phyloP scores from a whole-genome alignment of 179 eudicot genomes.

The Beta corolliflora region DNA sequence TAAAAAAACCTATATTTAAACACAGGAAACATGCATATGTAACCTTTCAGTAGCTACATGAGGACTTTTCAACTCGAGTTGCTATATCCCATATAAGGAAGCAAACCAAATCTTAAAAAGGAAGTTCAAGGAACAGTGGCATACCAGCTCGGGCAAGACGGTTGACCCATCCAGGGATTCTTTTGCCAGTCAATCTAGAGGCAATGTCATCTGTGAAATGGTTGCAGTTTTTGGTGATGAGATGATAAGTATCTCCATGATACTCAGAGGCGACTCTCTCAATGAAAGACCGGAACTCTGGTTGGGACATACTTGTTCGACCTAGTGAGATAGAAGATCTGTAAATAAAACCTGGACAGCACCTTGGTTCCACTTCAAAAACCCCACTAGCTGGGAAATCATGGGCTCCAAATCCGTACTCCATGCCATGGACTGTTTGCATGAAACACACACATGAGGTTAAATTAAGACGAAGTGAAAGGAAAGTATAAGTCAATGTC shows the following conservation, averaged over 20 bases:
- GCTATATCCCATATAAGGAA: background rate
- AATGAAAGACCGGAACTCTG: conserved; percentile 76
- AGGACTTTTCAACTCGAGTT: background rate
- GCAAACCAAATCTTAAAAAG: background rate
- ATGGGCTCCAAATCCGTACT: conserved; percentile 98
- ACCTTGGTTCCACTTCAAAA: conserved; percentile 93
- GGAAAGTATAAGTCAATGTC: background rate
- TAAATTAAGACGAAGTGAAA: background rate
- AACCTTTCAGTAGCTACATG: background rate
- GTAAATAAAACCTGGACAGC: conserved; percentile 90
- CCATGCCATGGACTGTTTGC: conserved; percentile 81
- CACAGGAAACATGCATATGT: background rate
- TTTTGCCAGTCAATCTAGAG: conserved; percentile 52
- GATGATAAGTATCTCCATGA: conserved; percentile 94
- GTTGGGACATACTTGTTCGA: conserved; percentile 55
- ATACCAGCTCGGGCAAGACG: conserved; percentile 73
- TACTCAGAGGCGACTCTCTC: conserved; percentile 79
- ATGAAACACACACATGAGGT: conserved; percentile 6
- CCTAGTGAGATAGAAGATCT: conserved; percentile 79
- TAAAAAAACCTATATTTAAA: background rate
- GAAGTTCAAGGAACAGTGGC: conserved; percentile 10
- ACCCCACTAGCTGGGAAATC: conserved; percentile 92
- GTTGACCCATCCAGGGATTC: conserved; percentile 84
- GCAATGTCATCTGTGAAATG: conserved; percentile 78
- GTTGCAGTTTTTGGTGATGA: conserved; percentile 79